Percentiles rank a stretch among this genome's conserved stretches.
Evolutionary conservation across 768 basidiomycete species (phyloP).

Genomic region (Omphalotus guepiniiformis): DNA sequence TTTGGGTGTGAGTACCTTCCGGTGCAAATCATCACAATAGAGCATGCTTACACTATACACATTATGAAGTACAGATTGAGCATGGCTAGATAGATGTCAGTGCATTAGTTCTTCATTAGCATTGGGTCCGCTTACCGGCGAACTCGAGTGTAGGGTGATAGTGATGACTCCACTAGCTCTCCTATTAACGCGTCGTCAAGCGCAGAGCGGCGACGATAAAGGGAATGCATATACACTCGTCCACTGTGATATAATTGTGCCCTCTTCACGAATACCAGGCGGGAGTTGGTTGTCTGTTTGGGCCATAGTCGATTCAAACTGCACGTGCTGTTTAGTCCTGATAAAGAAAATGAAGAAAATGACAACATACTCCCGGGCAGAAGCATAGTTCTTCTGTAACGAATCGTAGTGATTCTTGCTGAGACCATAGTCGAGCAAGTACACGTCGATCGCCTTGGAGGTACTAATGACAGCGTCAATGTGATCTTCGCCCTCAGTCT

Average conservation of each 20-base stretch:
- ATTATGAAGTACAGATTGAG: conserved; percentile 61
- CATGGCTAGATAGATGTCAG: conserved; percentile 47
- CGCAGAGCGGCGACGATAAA: conserved; percentile 68
- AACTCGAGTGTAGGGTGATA: conserved; percentile 77
- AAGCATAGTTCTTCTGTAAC: conserved; percentile 64
- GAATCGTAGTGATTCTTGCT: conserved; percentile 53
- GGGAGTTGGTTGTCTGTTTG: conserved; percentile 71
- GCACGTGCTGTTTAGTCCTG: neutral
- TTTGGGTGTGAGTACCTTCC: conserved; percentile 6
- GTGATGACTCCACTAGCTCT: conserved; percentile 68
- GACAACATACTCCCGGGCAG: conserved; percentile 47
- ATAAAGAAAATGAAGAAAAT: neutral
- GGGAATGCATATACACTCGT: conserved; percentile 70
- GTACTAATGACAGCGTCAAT: conserved; percentile 80
- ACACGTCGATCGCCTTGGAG: conserved; percentile 70
- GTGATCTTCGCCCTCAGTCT: conserved; percentile 70
- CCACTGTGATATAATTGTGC: conserved; percentile 76
- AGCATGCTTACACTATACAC: conserved; percentile 52
- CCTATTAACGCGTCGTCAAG: conserved; percentile 68
- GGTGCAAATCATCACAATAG: neutral
- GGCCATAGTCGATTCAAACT: conserved; percentile 66
- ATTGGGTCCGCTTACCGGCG: conserved; percentile 47
- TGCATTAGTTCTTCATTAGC: too few species aligned
- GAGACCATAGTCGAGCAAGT: conserved; percentile 68
- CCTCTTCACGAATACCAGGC: conserved; percentile 70